These are phyloP conservation scores for Phytophthora citricola DNA, from an alignment of 352 stramenopile species.

Conservation along the genomic window DNA sequence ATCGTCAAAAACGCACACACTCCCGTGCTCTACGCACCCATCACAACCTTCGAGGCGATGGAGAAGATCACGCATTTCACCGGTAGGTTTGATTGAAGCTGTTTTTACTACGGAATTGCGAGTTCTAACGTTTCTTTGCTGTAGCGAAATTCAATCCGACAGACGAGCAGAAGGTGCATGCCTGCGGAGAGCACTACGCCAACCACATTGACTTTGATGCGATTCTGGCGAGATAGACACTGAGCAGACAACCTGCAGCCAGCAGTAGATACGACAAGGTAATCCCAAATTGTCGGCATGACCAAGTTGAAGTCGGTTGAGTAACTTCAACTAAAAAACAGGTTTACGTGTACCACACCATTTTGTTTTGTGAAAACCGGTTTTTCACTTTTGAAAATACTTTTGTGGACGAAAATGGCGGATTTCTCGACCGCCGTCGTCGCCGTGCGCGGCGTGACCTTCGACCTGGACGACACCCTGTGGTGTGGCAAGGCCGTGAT, in stretches of 20 bases:
- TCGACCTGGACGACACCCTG: conserved; percentile 84
- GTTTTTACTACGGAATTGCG: background rate
- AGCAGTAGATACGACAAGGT: background rate
- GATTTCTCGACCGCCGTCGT: background rate
- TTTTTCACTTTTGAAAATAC: no score
- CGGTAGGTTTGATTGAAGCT: conserved; percentile 38
- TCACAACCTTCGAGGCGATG: conserved; percentile 84
- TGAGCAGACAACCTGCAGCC: no score
- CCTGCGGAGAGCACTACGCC: conserved; percentile 88
- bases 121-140: conserved; percentile 14
- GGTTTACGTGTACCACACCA: background rate
- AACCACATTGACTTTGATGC: conserved; percentile 85
- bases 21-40: conserved; percentile 80
- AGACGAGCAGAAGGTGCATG: conserved; percentile 79
- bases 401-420: no score
- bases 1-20: conserved; percentile 67
- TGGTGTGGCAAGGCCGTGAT: conserved; percentile 71
- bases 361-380: no score
- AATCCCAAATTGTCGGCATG: no score
- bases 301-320: no score
- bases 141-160: conserved; percentile 90
- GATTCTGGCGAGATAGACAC: conserved; percentile 56
- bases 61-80: conserved; percentile 84
- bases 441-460: conserved; percentile 62
- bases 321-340: background rate